These are phyloP conservation scores for Pseudoturritis turrita DNA, from an alignment of 345 rosid genomes.

Conservation along the genomic window DNA sequence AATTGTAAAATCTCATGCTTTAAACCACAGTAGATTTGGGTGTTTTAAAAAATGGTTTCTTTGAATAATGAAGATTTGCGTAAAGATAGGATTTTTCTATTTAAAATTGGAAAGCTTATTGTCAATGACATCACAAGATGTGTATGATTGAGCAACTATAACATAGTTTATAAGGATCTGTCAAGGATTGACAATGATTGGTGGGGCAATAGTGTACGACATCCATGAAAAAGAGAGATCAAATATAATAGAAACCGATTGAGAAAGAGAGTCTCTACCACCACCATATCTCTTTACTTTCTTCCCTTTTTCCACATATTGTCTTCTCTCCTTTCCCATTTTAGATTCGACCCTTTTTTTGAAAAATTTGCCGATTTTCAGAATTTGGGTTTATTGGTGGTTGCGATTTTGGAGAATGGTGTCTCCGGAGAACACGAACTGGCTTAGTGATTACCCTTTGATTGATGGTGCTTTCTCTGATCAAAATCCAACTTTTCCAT, in stretches of 20 bases:
- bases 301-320: conserved; percentile 15
- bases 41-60: background rate
- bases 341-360: background rate
- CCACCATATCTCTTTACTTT: conserved; percentile 17
- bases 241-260: conserved; percentile 20
- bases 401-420: conserved; percentile 43
- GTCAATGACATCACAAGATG: conserved; percentile 8
- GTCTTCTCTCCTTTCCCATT: background rate
- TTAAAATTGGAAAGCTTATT: background rate
- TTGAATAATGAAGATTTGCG: background rate
- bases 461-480: conserved; percentile 58
- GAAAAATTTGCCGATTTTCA: background rate
- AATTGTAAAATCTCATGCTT: background rate
- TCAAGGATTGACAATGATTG: conserved; percentile 17
- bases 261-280: background rate
- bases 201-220: conserved; percentile 19
- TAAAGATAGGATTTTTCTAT: background rate
- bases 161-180: background rate
- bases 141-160: conserved; percentile 13
- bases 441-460: conserved; percentile 58
- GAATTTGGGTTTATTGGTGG: background rate
- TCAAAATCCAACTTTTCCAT: conserved; percentile 36
- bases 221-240: conserved; percentile 12
- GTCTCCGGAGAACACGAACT: conserved; percentile 64
- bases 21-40: background rate